Evolutionary conservation across 805 yeast genomes (phyloP), one percentile per base, ranked within the genome.

Genomic region (Candida ovalis): DNA sequence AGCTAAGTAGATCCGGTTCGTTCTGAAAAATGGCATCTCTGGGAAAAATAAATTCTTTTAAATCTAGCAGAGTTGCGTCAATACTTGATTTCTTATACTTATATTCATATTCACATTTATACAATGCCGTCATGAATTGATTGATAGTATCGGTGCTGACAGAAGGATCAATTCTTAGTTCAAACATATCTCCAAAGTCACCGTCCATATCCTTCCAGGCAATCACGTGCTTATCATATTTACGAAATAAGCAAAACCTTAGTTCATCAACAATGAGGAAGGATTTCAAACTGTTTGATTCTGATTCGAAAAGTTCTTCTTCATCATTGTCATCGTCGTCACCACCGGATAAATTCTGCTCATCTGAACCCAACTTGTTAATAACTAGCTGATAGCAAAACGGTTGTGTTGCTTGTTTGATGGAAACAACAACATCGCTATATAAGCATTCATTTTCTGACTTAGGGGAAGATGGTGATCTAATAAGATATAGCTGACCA

Each of bases 191-290:
- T 22, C 89, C 97, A 4, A 75, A 73, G 58, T 91, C 97, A n/a
- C 96, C 97, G 40, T 81, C 82, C 33, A 81, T 62, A 63, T 94
- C 96, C 13, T 70, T 74, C 98, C 98, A 92, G 0, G 84, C 72
- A 24, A 92, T 76, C 1, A 83, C 80, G 36, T 73, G 68, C 3
- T 76, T 69, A 33, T 80, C 78, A 37, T 71, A 66, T 45, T 77
- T 76, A 48, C 77, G 72, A 48, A 72, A 72, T 48, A 77, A 73
- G 49, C 80, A 74, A 43, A 91, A 71, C 36, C 75, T 69, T 47
- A 92, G 69, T 3, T 77, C 77, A 50, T 79, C 80, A 54, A 80
- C 80, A 27, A 94, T 76, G 28, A 82, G 68, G 58, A 86, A 91
- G 15, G 77, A 70, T 78, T 91, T 80, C 59, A 89, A 91, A 59